These are phyloP conservation scores for Chlorociboria aeruginascens DNA, from an alignment of 495 filamentous ascomycete species.

Conservation along the genomic window DNA sequence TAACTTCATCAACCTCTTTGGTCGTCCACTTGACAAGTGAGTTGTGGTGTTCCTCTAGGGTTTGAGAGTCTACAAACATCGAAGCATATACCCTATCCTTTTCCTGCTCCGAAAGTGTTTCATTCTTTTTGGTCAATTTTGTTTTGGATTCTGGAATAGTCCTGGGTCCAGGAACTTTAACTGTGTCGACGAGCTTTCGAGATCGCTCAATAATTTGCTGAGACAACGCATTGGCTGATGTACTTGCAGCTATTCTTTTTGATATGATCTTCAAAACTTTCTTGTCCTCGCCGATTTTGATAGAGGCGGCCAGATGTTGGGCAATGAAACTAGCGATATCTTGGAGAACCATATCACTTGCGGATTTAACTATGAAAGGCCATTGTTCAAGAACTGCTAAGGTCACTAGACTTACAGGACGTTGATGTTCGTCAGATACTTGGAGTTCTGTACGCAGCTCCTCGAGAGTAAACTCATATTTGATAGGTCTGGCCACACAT, in stretches of 20 bases:
- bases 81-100: not conserved
- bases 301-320: constrained; percentile 33
- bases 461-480: constrained; percentile 49
- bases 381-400: constrained; percentile 65
- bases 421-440: constrained; percentile 10
- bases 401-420: constrained; percentile 38
- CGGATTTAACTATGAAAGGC: constrained; percentile 48
- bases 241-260: constrained; percentile 17
- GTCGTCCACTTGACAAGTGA: constrained; percentile 54
- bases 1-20: constrained; percentile 59
- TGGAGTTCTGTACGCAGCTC: constrained; percentile 12
- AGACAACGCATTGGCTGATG: not conserved
- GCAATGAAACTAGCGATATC: constrained; percentile 45
- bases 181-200: constrained; percentile 9
- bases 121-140: not conserved
- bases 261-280: constrained; percentile 26
- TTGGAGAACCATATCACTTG: constrained; percentile 23
- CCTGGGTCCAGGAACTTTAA: constrained; percentile 3
- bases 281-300: constrained; percentile 27
- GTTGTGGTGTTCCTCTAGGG: constrained; percentile 39
- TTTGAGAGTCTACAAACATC: not conserved
- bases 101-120: constrained; percentile 1
- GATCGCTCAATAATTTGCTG: constrained; percentile 10
- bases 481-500: constrained; percentile 56
- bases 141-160: no score